phyloP scores from a whole-genome alignment of 1,139 yeast species.

The Hansenula lynferdii region DNA sequence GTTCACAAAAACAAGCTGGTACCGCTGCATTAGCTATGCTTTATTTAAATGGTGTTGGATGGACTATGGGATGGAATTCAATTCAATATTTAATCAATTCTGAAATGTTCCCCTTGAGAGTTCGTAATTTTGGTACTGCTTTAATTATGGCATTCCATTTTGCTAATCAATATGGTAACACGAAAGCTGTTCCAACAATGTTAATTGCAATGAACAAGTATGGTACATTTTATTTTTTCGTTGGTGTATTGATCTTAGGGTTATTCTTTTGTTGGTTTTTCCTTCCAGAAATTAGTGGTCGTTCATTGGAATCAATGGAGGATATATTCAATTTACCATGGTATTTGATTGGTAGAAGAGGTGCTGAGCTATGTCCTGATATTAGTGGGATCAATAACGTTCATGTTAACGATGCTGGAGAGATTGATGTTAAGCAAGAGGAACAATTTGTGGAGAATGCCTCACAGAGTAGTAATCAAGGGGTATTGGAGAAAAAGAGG shows the following conservation, averaged over 20 bases:
- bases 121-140: conserved; percentile 50
- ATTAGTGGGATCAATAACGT: not conserved
- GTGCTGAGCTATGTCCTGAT: conserved; percentile 48
- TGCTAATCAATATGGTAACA: conserved; percentile 55
- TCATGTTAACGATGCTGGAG: not conserved
- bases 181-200: conserved; percentile 53
- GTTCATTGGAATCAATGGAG: conserved; percentile 57
- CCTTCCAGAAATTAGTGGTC: conserved; percentile 48
- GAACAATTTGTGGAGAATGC: not conserved
- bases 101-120: conserved; percentile 53
- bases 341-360: conserved; percentile 52
- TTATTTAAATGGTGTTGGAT: conserved; percentile 50
- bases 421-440: not conserved
- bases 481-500: not conserved
- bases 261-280: conserved; percentile 46
- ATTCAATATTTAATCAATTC: conserved; percentile 55
- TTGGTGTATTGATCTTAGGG: conserved; percentile 37
- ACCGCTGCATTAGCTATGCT: conserved; percentile 49
- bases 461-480: not conserved
- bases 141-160: conserved; percentile 55
- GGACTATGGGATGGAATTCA: conserved; percentile 61
- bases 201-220: conserved; percentile 40
- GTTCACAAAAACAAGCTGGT: conserved; percentile 35
- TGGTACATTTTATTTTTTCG: conserved; percentile 54
- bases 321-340: conserved; percentile 55